Evolutionary conservation across 768 basidiomycete species (phyloP), one percentile per base, ranked within the genome.

Genomic region (Boletus barrowsii): DNA sequence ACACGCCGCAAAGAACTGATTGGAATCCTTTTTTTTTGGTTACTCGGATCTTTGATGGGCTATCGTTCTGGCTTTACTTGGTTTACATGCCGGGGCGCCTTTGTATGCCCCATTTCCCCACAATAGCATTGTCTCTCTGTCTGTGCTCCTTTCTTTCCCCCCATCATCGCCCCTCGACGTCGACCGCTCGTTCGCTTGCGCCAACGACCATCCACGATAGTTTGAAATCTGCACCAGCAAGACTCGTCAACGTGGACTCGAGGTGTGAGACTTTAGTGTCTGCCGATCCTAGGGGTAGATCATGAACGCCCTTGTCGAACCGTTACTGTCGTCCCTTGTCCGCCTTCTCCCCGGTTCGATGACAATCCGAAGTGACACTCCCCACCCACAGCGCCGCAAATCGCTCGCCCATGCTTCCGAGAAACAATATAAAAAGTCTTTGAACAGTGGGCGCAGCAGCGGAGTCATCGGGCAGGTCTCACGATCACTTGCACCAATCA

Each of bases 1-100:
- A 24, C 48, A 58, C 64, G 61, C 64, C 29, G 29, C 29, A 29
- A 29, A 29, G 22, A 29, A 29, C 29, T 9, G 29, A 29, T 29
- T 2, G 8, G 9, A 29, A 9, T 22, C 8, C n/a, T n/a, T n/a
- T n/a, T 32, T 32, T 8, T 11, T 32, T 11, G 32, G 32, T 32
- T 11, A 4, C 14, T 53, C 55, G 61, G 64, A 65, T 61, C 50
- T 57, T 41, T 52, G 36, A 30, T 49, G 5, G 32, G 33, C 33
- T 20, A 51, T 49, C 35, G 33, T 29, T 22, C 41, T 20, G 4
- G 39, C n/a, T 45, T 37, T 24, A 20, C 47, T 29, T 41, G 15
- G 42, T 26, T 51, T 37, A 13, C 13, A 15, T 33, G 10, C 32
- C 42, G 48, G 50, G 30, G 39, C 13, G 33, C 9, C 33, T 32